Percentiles rank a stretch among this genome's conserved stretches.
phyloP scores from a whole-genome alignment of 352 stramenopile species.

The Globisporangium heterothallicum region DNA sequence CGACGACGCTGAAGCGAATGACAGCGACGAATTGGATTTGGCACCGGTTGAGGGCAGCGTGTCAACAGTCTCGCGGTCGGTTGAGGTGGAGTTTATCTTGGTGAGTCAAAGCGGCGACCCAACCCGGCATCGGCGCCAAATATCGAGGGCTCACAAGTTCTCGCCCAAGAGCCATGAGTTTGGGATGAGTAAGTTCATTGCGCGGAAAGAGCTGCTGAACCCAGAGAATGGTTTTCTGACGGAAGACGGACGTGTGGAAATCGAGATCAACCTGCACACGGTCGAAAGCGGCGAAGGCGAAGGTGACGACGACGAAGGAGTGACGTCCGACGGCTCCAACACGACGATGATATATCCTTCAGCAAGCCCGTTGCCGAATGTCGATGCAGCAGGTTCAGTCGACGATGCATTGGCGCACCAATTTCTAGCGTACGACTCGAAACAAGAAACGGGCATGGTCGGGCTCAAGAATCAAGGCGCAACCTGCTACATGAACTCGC shows the following conservation, averaged over 20 bases:
- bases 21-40: not conserved
- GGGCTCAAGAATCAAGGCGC: conserved; percentile 88
- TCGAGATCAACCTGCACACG: conserved; percentile 39
- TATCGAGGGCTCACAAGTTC: conserved; percentile 48
- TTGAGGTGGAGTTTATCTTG: conserved; percentile 42
- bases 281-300: conserved; percentile 16
- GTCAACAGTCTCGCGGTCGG: not conserved
- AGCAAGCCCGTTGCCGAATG: conserved; percentile 18
- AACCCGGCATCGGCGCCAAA: conserved; percentile 21
- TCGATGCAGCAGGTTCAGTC: conserved; percentile 11
- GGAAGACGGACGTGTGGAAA: conserved; percentile 33
- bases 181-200: conserved; percentile 46
- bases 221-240: conserved; percentile 40
- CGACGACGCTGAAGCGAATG: not conserved
- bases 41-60: not conserved
- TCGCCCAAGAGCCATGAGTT: conserved; percentile 42
- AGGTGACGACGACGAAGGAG: conserved; percentile 8
- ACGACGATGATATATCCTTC: conserved; percentile 4
- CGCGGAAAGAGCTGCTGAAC: conserved; percentile 40
- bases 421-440: conserved; percentile 63
- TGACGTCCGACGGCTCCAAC: conserved; percentile 8
- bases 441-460: conserved; percentile 83
- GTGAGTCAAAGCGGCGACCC: conserved; percentile 24
- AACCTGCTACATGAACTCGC: conserved; percentile 93
- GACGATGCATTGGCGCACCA: conserved; percentile 11